Conservation (phyloP, 2,329 filamentous ascomycete genomes). For the Fusarium chlamydosporum region DNA sequence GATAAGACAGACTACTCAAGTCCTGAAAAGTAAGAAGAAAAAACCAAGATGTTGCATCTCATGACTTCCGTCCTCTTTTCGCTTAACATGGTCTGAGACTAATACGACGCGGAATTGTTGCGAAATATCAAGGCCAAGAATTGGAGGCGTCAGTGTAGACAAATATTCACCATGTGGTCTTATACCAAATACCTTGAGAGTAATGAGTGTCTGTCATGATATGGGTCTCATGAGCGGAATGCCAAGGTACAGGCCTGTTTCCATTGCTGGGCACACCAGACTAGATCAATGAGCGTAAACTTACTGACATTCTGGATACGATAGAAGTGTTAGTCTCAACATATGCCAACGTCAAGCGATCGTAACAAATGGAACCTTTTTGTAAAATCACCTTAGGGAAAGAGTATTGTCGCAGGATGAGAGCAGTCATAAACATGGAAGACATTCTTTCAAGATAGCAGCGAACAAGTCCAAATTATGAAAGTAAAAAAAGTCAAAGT, state of each 20-base stretch:
- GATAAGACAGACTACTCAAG: neutral
- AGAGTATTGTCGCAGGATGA: neutral
- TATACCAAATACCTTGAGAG: neutral
- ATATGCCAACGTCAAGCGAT: neutral
- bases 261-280: neutral
- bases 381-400: neutral
- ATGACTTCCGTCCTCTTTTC: conserved; percentile 3
- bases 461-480: no score
- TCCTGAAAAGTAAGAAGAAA: conserved; percentile 17
- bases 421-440: neutral
- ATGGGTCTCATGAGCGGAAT: neutral
- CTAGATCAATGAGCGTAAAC: neutral
- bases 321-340: neutral
- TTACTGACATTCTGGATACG: neutral
- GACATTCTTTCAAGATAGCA: neutral
- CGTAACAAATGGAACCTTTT: neutral
- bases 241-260: neutral
- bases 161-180: neutral
- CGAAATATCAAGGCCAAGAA: neutral
- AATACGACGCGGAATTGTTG: neutral
- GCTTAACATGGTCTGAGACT: neutral
- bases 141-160: neutral
- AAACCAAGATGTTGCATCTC: conserved; percentile 9
- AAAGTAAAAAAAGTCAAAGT: neutral
- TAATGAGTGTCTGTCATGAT: neutral